phyloP scores from a whole-genome alignment of 2,329 filamentous ascomycete species.

The Corniculantispora saksenae region DNA sequence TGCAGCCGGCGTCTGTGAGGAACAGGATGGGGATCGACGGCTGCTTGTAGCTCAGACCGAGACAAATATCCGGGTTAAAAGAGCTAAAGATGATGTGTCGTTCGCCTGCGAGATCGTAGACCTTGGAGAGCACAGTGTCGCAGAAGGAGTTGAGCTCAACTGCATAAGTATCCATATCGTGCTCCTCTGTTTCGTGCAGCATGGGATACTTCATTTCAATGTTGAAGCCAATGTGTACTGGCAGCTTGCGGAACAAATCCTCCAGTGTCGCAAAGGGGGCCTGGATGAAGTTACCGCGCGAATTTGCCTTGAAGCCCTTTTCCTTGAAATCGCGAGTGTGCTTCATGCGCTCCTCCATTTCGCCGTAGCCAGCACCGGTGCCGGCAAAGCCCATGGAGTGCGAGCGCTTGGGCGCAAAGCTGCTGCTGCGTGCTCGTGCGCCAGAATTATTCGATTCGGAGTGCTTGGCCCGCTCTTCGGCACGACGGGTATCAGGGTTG shows the following conservation, averaged over 20 bases:
- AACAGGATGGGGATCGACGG: slow-evolving; percentile 95
- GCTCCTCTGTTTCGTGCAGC: slow-evolving; percentile 91
- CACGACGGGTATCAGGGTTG: slow-evolving; percentile 58
- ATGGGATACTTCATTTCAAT: slow-evolving; percentile 99
- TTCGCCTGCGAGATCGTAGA: slow-evolving; percentile 79
- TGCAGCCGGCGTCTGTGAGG: slow-evolving; percentile 84
- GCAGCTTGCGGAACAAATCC: slow-evolving; percentile 85
- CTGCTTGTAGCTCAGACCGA: slow-evolving; percentile 94
- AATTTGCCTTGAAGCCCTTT: slow-evolving; percentile 95
- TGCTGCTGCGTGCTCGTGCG: slow-evolving; percentile 37
- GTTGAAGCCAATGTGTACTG: slow-evolving; percentile 87
- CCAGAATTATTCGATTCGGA: slow-evolving; percentile 6
- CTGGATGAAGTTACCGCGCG: slow-evolving; percentile 90
- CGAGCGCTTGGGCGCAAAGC: slow-evolving; percentile 49
- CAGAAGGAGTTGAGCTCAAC: slow-evolving; percentile 96
- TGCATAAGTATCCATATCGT: slow-evolving; percentile 95
- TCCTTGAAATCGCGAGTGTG: slow-evolving; percentile 93
- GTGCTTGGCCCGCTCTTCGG: slow-evolving; percentile 25
- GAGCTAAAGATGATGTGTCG: slow-evolving; percentile 97
- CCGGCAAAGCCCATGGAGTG: slow-evolving; percentile 57
- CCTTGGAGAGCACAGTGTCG: slow-evolving; percentile 85
- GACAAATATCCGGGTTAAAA: slow-evolving; percentile 96
- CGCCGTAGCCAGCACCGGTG: slow-evolving; percentile 32
- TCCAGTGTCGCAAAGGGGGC: slow-evolving; percentile 93
- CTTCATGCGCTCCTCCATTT: slow-evolving; percentile 83